Base-by-base conservation (phyloP, 2,329 filamentous ascomycete species). In the Seiridium cupressi region DNA sequence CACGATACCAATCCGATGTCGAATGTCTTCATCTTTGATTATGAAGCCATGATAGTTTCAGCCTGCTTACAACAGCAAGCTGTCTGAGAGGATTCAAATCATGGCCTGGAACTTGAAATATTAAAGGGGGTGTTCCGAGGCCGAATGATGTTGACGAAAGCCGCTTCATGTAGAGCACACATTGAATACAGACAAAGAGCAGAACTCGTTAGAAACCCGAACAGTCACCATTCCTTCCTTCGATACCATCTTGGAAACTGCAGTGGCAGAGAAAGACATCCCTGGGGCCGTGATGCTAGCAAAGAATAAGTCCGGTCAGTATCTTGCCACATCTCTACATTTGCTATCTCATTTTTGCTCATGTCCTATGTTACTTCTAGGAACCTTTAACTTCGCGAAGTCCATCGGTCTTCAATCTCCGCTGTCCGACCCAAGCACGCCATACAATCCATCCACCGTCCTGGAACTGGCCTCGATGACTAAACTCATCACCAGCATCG, bases 401-500 rank as follows among this genome's bases (percentile, higher is more conserved):
- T 32, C 59, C 1, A 60, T 63, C 57, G 53, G 53, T 18, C 8
- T 32, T 2, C 36, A 6, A 38, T 44, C 35, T 10, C 26, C 47
- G n/a, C n/a, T 8, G 10, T 26, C 47, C n/a, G 26, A 49, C 31
- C 26, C 47, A 10, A 32, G 26, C 32, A 53, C 53, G 5, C 13
- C n/a, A 5, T 65, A 65, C 55, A 60, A 46, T 4, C 51, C 60
- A 40, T 67, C 74, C 56, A 70, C 69, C 34, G 69, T 73, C 53
- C 64, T 76, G 55, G 62, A 64, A 51, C 58, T 76, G 36, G 71
- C 72, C 38, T 76, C 74, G 32, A 69, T 73, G 63, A 71, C 73
- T 44, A 78, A 77, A 63, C 71, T 85, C 8, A 55, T 82, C 18
- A 79, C 81, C 1, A 72, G 75, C 34, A 73, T 84, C 53, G 73